phyloP scores from a whole-genome alignment of 495 filamentous ascomycete species.

The Penicillium goetzii region DNA sequence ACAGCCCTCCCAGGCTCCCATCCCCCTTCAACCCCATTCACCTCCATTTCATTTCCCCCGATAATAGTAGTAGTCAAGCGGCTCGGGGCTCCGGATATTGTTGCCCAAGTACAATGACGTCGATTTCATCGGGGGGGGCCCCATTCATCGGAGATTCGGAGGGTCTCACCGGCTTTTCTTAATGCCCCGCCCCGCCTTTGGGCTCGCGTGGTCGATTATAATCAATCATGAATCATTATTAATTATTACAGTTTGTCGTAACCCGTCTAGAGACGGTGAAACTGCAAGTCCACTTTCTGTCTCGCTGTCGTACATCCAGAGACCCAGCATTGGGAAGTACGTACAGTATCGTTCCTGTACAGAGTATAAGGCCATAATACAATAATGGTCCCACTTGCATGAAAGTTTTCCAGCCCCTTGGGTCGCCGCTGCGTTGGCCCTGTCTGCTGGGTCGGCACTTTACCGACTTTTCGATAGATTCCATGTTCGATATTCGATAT shows the following conservation, averaged over 20 bases:
- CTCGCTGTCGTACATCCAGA: constrained; percentile 18
- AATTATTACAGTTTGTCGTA: background rate
- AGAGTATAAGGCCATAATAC: constrained; percentile 13
- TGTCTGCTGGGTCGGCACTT: constrained; percentile 32
- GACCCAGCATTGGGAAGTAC: background rate
- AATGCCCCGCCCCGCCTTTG: constrained; percentile 25
- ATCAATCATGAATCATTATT: background rate
- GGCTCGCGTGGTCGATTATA: constrained; percentile 29
- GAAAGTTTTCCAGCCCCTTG: constrained; percentile 34
- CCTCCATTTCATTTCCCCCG: background rate
- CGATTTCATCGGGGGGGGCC: constrained; percentile 1
- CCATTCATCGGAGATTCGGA: background rate
- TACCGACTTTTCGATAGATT: constrained; percentile 36
- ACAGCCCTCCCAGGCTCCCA: background rate
- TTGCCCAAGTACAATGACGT: constrained; percentile 37
- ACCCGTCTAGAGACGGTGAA: constrained; percentile 6
- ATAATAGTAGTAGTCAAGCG: constrained; percentile 11
- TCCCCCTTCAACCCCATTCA: background rate
- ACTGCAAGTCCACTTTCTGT: constrained; percentile 27
- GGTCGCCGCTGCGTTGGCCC: constrained; percentile 27
- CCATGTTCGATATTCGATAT: constrained; percentile 26
- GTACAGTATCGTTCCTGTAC: constrained; percentile 20
- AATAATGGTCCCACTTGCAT: constrained; percentile 30
- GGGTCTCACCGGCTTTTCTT: constrained; percentile 36
- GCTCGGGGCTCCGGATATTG: constrained; percentile 15